Evolutionary conservation across 306 rosid species (phyloP).

Genomic region (Lablab purpureus): DNA sequence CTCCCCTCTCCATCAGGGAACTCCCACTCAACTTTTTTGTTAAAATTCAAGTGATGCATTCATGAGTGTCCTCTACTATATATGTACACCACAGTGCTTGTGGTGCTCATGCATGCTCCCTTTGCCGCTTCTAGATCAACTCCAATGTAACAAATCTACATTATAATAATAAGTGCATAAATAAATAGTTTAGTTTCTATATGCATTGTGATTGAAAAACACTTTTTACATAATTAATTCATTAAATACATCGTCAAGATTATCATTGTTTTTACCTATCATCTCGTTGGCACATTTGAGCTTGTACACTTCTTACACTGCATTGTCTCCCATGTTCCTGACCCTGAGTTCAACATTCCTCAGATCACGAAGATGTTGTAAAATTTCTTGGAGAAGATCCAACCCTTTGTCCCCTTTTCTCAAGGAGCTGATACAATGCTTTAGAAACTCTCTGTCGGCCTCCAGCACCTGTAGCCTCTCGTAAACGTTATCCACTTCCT

Average conservation of each 20-base stretch:
- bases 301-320: constrained; percentile 44
- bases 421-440: constrained; percentile 87
- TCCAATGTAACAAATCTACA: constrained; percentile 56
- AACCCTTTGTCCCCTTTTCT: constrained; percentile 93
- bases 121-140: constrained; percentile 47
- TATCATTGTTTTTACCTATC: constrained; percentile 56
- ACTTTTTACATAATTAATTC: not conserved
- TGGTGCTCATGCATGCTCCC: constrained; percentile 47
- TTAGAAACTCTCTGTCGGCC: constrained; percentile 92
- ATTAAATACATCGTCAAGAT: not conserved
- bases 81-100: constrained; percentile 41
- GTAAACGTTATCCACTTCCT: constrained; percentile 78
- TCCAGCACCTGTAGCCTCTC: constrained; percentile 92
- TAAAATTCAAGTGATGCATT: constrained; percentile 53
- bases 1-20: constrained; percentile 75
- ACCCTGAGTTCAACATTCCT: constrained; percentile 78
- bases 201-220: not conserved
- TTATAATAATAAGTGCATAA: constrained; percentile 1
- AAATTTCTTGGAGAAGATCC: constrained; percentile 85
- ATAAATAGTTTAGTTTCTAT: not conserved
- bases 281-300: constrained; percentile 37
- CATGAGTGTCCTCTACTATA: constrained; percentile 37
- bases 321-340: constrained; percentile 60
- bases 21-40: constrained; percentile 45
- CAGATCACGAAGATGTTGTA: constrained; percentile 95